Percentiles rank a stretch among this genome's conserved stretches.
Conservation (phyloP, 495 filamentous ascomycete species). For the Chaetomium fimeti region DNA sequence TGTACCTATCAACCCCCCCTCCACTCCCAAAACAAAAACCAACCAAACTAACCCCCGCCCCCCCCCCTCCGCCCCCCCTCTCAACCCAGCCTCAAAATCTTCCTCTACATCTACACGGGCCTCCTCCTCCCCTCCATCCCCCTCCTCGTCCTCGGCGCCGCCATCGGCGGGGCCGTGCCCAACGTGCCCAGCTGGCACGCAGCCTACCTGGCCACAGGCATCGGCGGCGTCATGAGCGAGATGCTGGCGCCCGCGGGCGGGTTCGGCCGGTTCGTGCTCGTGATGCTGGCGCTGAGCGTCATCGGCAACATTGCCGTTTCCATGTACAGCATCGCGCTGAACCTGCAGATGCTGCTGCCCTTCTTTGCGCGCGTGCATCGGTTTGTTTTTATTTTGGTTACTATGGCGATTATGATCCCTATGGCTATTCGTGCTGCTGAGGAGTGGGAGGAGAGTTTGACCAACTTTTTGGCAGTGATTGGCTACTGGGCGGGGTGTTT, state of each 20-base stretch:
- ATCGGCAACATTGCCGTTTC: conserved; percentile 50
- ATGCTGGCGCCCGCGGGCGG: conserved; percentile 51
- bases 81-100: conserved; percentile 34
- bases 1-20: background rate
- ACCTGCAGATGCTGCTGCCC: conserved; percentile 52
- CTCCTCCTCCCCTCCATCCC: conserved; percentile 49
- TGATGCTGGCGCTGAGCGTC: conserved; percentile 50
- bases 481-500: conserved; percentile 56
- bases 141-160: conserved; percentile 53
- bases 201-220: conserved; percentile 45
- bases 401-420: conserved; percentile 49
- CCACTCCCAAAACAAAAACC: background rate
- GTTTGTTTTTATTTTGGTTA: conserved; percentile 46
- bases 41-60: background rate
- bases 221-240: conserved; percentile 50
- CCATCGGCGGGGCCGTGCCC: conserved; percentile 48
- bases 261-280: conserved; percentile 53
- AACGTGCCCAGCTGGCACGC: conserved; percentile 39
- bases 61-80: too few relatives aligned
- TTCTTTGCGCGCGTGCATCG: conserved; percentile 45
- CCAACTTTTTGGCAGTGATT: conserved; percentile 53
- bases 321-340: conserved; percentile 50
- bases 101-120: conserved; percentile 45
- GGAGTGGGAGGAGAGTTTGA: conserved; percentile 49
- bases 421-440: conserved; percentile 49